Percentiles rank a stretch among this genome's conserved stretches.
Evolutionary conservation across 1,284 basidiomycete species (phyloP).

Genomic region (Cystobasidium sp.): DNA sequence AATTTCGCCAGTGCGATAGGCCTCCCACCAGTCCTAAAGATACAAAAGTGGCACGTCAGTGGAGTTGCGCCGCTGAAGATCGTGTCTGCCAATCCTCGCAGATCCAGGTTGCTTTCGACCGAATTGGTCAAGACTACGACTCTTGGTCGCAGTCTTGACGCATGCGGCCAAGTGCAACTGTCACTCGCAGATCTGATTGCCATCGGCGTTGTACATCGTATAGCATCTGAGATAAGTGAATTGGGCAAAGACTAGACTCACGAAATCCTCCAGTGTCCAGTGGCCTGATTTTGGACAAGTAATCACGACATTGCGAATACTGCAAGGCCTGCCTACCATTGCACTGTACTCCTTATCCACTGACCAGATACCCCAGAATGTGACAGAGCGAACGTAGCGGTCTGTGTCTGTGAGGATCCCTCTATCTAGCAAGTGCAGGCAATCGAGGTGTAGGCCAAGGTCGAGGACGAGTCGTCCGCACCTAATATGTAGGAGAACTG

Average conservation of each 20-base stretch:
- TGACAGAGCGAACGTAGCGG: conserved; percentile 26
- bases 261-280: conserved; percentile 34
- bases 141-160: no score
- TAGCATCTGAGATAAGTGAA: neutral
- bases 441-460: conserved; percentile 35
- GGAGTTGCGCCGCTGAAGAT: no score
- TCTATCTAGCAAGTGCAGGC: conserved; percentile 24
- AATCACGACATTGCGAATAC: conserved; percentile 23
- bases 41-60: neutral
- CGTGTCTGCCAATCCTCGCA: neutral
- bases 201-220: no score
- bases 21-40: conserved; percentile 31
- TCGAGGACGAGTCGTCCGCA: conserved; percentile 39
- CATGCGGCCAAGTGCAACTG: no score
- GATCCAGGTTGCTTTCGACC: neutral
- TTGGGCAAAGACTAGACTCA: neutral
- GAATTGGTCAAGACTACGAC: no score
- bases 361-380: conserved; percentile 40
- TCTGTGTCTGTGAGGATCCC: conserved; percentile 30
- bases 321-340: conserved; percentile 35
- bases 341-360: conserved; percentile 38
- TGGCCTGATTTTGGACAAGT: conserved; percentile 34
- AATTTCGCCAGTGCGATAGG: conserved; percentile 4
- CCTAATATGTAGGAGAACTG: neutral
- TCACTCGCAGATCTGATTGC: no score